Evolutionary conservation across 768 basidiomycete species (phyloP).

Genomic region (Pleurotus citrinopileatus): DNA sequence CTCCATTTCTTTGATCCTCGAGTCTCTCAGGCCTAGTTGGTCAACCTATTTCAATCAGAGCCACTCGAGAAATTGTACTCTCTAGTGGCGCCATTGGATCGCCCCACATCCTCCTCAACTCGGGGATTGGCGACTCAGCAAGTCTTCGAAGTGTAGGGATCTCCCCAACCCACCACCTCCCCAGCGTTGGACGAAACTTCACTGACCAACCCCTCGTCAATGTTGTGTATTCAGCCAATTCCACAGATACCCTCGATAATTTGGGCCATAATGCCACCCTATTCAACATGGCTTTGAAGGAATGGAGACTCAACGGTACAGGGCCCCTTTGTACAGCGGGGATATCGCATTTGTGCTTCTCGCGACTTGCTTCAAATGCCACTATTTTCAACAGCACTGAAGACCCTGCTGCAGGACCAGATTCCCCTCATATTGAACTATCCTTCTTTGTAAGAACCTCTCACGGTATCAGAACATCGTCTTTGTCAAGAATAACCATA

Average conservation of each 20-base stretch:
- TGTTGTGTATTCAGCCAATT: conserved; percentile 16
- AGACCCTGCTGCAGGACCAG: conserved; percentile 23
- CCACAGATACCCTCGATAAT: conserved; percentile 15
- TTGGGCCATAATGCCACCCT: conserved; percentile 13
- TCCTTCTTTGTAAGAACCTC: conserved; percentile 14
- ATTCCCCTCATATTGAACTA: conserved; percentile 20
- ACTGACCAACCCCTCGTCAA: conserved; percentile 18
- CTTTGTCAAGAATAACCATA: conserved; percentile 10
- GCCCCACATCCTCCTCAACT: conserved; percentile 20
- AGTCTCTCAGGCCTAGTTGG: background rate
- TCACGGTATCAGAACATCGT: background rate
- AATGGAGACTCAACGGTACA: conserved; percentile 16
- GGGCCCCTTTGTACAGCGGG: conserved; percentile 15
- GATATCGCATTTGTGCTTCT: conserved; percentile 15
- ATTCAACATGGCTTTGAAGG: conserved; percentile 7
- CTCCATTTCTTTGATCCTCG: no score
- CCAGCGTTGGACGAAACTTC: conserved; percentile 21
- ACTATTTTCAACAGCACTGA: conserved; percentile 10
- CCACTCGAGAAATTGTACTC: conserved; percentile 33
- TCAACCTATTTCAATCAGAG: conserved; percentile 12
- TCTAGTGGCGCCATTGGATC: conserved; percentile 24
- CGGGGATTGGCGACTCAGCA: conserved; percentile 23
- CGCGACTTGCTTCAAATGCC: conserved; percentile 17
- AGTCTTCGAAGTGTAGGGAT: conserved; percentile 15
- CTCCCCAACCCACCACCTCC: conserved; percentile 16